Evolutionary conservation across 192 early-diverging fungal genomes (phyloP).

Genomic region (Lobosporangium transversale): DNA sequence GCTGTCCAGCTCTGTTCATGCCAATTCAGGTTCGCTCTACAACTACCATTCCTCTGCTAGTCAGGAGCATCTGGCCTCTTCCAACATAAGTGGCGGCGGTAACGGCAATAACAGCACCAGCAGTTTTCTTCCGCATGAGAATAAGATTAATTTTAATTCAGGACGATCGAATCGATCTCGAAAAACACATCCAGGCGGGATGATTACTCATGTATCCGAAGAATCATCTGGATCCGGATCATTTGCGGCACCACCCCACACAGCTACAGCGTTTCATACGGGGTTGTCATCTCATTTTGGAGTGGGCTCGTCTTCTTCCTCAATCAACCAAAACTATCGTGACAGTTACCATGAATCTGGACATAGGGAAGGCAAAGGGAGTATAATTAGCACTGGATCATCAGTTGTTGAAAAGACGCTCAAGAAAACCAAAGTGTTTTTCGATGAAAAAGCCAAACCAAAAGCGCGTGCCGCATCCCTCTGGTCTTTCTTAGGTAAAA

Average conservation of each 20-base stretch:
- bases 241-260: constrained; percentile 34
- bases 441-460: constrained; percentile 80
- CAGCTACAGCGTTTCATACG: constrained; percentile 41
- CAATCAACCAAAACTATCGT: constrained; percentile 26
- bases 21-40: constrained; percentile 27
- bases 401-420: constrained; percentile 67
- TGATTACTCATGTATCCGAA: constrained; percentile 24
- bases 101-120: background rate
- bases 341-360: constrained; percentile 34
- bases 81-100: background rate
- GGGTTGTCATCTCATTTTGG: constrained; percentile 40
- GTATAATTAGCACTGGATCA: constrained; percentile 23
- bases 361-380: constrained; percentile 20
- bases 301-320: constrained; percentile 16
- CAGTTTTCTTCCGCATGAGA: background rate
- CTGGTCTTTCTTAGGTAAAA: constrained; percentile 75
- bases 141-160: constrained; percentile 39
- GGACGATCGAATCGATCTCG: constrained; percentile 31
- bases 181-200: constrained; percentile 35
- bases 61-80: constrained; percentile 25
- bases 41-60: constrained; percentile 2
- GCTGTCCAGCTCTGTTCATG: constrained; percentile 9
- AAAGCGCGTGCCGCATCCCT: constrained; percentile 74
- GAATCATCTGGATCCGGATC: constrained; percentile 27
- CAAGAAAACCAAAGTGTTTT: constrained; percentile 79